phyloP scores from a whole-genome alignment of 495 filamentous ascomycete genomes.

The Podospora pseudopauciseta region DNA sequence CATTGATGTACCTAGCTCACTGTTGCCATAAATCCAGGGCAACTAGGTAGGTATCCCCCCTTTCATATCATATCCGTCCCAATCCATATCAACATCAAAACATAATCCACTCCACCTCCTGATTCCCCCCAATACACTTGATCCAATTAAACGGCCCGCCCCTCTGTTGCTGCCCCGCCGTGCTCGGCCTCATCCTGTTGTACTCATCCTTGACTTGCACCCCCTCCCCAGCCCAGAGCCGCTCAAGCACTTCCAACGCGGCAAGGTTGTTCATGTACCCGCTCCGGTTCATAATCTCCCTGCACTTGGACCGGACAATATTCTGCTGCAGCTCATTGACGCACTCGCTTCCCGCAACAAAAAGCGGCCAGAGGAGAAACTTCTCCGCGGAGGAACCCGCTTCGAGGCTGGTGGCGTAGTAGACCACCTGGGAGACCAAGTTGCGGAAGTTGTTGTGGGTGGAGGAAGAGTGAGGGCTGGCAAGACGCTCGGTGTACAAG shows the following conservation, averaged over 20 bases:
- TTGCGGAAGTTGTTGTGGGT: conserved; percentile 76
- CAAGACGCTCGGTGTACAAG: conserved; percentile 87
- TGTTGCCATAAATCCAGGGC: neutral
- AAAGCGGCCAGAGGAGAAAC: conserved; percentile 91
- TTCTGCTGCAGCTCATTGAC: conserved; percentile 75
- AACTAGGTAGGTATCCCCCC: neutral
- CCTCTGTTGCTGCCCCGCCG: conserved; percentile 25
- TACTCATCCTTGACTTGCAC: conserved; percentile 36
- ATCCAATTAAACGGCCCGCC: conserved; percentile 69
- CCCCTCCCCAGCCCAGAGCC: conserved; percentile 62
- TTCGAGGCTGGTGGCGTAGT: conserved; percentile 74
- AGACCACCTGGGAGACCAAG: conserved; percentile 74
- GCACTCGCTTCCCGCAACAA: conserved; percentile 87
- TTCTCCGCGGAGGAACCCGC: conserved; percentile 66
- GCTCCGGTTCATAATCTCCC: conserved; percentile 79
- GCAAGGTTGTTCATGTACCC: conserved; percentile 91
- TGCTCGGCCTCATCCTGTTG: conserved; percentile 15
- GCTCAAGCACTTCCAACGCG: conserved; percentile 80
- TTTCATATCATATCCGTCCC: conserved; percentile 8
- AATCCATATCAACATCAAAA: conserved; percentile 45
- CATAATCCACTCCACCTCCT: conserved; percentile 83
- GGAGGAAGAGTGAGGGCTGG: conserved; percentile 69
- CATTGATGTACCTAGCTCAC: neutral
- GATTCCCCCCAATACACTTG: conserved; percentile 63
- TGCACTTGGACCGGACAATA: conserved; percentile 72